These are phyloP conservation scores for Teratosphaeria destructans DNA, from an alignment of 2,329 filamentous ascomycete species.

Conservation along the genomic window DNA sequence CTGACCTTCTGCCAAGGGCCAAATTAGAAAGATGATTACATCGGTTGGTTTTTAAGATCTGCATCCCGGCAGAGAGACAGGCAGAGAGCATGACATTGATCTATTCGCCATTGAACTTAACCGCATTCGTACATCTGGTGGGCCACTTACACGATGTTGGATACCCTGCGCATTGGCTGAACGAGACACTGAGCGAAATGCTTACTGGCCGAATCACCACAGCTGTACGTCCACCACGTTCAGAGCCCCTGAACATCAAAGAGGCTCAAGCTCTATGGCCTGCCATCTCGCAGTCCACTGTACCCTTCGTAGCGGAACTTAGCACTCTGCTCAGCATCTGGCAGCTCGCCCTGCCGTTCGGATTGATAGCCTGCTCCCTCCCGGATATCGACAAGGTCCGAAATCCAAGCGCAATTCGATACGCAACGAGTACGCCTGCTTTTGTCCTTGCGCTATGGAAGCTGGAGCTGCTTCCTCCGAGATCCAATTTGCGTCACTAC, in stretches of 20 bases:
- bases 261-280: not conserved
- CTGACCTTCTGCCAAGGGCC: not conserved
- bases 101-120: constrained; percentile 11
- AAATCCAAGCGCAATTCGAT: constrained; percentile 2
- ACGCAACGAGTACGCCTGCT: not conserved
- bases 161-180: constrained; percentile 7
- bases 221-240: constrained; percentile 2
- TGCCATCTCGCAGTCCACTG: not conserved
- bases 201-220: constrained; percentile 2
- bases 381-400: constrained; percentile 2
- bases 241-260: constrained; percentile 2
- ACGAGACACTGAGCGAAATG: not conserved
- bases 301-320: constrained; percentile 3
- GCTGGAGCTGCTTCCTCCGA: not conserved
- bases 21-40: constrained; percentile 2
- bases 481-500: not conserved
- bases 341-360: constrained; percentile 4
- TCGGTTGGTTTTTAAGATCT: constrained; percentile 6
- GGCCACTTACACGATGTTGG: constrained; percentile 6
- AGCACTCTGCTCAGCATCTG: constrained; percentile 3
- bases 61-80: constrained; percentile 3
- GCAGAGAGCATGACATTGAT: constrained; percentile 2
- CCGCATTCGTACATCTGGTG: constrained; percentile 5
- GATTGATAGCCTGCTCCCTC: not conserved
- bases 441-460: not conserved